Evolutionary conservation across 345 rosid species (phyloP).

Genomic region (Anastatica hierochuntica): DNA sequence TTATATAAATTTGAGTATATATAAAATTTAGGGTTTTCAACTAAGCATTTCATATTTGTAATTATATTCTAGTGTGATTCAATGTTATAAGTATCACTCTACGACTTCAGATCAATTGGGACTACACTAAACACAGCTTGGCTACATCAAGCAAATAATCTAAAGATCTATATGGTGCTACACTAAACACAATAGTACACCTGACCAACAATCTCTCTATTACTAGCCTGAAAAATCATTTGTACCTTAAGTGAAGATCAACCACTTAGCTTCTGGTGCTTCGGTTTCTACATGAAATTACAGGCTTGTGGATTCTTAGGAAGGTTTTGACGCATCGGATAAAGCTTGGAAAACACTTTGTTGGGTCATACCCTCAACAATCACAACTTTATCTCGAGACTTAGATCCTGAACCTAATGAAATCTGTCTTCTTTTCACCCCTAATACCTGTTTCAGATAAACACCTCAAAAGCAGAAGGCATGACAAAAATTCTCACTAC

Average conservation of each 20-base stretch:
- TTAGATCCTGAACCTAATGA: conserved; percentile 75
- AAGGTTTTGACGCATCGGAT: conserved; percentile 36
- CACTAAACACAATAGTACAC: background rate
- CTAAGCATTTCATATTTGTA: no score
- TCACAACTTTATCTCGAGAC: conserved; percentile 82
- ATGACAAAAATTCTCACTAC: background rate
- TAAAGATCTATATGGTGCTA: conserved; percentile 8
- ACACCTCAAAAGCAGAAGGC: no score
- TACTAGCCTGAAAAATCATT: background rate
- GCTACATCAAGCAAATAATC: background rate
- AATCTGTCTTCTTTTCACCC: conserved; percentile 78
- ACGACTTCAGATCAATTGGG: background rate
- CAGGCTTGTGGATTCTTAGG: background rate
- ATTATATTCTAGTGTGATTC: background rate
- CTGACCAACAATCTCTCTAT: background rate
- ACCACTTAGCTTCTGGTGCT: no score
- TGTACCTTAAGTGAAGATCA: background rate
- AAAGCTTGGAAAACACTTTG: conserved; percentile 55
- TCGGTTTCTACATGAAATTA: no score
- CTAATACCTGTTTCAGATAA: conserved; percentile 45
- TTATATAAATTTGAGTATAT: no score
- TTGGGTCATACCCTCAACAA: conserved; percentile 56
- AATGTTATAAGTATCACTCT: background rate
- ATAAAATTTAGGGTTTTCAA: no score
- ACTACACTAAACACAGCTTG: conserved; percentile 3